Conservation (phyloP, 176 grass and related monocot genomes). For the Elymus sibiricus region DNA sequence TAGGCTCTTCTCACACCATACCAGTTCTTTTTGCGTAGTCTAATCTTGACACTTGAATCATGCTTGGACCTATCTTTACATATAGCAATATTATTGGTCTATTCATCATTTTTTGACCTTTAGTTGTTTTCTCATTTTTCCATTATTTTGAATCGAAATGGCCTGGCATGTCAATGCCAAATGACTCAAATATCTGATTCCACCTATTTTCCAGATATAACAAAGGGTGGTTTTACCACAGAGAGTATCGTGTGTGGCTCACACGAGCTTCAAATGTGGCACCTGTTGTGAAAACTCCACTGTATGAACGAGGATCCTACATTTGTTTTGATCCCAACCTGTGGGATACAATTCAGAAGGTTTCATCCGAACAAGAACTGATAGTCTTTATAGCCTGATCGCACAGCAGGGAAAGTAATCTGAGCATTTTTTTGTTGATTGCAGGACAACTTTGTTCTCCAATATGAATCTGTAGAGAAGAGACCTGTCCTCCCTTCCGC, state of each 20-base stretch:
- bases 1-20: neutral
- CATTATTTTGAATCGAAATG: neutral
- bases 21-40: neutral
- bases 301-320: conserved; percentile 80
- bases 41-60: neutral
- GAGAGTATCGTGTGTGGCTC: conserved; percentile 72
- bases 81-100: neutral
- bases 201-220: conserved; percentile 52
- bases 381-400: conserved; percentile 8
- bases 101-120: neutral
- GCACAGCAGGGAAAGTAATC: neutral
- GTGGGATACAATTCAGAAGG: conserved; percentile 84
- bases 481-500: conserved; percentile 56
- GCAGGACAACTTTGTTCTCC: conserved; percentile 79
- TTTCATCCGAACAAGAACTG: conserved; percentile 6
- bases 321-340: conserved; percentile 66
- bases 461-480: conserved; percentile 76
- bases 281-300: conserved; percentile 58
- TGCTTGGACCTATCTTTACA: neutral
- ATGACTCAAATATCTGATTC: conserved; percentile 5
- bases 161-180: neutral
- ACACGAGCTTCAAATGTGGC: conserved; percentile 55
- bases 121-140: neutral
- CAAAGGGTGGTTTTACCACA: conserved; percentile 93
- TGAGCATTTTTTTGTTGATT: neutral